Evolutionary conservation across 2,329 filamentous ascomycete genomes (phyloP).

Genomic region (Pestalotiopsis sp.): DNA sequence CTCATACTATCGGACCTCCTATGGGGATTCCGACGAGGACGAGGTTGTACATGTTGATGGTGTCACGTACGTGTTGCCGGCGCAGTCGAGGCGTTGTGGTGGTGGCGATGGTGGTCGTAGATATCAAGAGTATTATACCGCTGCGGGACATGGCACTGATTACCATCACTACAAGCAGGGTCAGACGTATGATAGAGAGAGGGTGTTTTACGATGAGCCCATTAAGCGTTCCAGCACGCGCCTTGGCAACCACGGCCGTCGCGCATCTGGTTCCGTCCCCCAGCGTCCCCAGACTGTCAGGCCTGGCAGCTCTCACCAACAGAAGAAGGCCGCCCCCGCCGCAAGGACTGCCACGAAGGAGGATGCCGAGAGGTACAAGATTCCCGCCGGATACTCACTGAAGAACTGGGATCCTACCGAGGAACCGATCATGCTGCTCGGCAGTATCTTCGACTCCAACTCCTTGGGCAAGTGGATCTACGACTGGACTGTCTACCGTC

Average conservation of each 20-base stretch:
- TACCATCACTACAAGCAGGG: slow-evolving; percentile 57
- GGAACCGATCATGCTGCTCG: slow-evolving; percentile 89
- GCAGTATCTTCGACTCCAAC: slow-evolving; percentile 96
- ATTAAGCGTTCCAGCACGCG: slow-evolving; percentile 40
- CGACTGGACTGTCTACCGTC: slow-evolving; percentile 95
- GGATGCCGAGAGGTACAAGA: slow-evolving; percentile 67
- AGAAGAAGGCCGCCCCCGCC: slow-evolving; percentile 35
- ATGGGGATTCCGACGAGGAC: slow-evolving; percentile 68
- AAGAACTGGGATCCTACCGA: slow-evolving; percentile 99
- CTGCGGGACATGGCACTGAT: slow-evolving; percentile 62
- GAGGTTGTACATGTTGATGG: slow-evolving; percentile 58
- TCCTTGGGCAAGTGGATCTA: slow-evolving; percentile 99
- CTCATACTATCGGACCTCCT: slow-evolving; percentile 60
- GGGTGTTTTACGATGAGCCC: slow-evolving; percentile 42
- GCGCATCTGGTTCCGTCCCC: slow-evolving; percentile 41
- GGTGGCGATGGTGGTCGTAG: slow-evolving; percentile 24
- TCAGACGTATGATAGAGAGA: slow-evolving; percentile 37
- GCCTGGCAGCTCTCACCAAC: slow-evolving; percentile 43
- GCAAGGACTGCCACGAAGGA: slow-evolving; percentile 55
- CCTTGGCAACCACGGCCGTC: slow-evolving; percentile 39
- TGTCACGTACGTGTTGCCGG: slow-evolving; percentile 54
- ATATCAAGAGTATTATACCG: slow-evolving; percentile 39
- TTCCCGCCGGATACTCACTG: slow-evolving; percentile 87
- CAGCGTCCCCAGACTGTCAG: slow-evolving; percentile 55
- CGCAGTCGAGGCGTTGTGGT: slow-evolving; percentile 39